Percentiles rank a stretch among this genome's conserved stretches.
Conservation (phyloP, 2,329 filamentous ascomycete species). For the Didymella exigua region DNA sequence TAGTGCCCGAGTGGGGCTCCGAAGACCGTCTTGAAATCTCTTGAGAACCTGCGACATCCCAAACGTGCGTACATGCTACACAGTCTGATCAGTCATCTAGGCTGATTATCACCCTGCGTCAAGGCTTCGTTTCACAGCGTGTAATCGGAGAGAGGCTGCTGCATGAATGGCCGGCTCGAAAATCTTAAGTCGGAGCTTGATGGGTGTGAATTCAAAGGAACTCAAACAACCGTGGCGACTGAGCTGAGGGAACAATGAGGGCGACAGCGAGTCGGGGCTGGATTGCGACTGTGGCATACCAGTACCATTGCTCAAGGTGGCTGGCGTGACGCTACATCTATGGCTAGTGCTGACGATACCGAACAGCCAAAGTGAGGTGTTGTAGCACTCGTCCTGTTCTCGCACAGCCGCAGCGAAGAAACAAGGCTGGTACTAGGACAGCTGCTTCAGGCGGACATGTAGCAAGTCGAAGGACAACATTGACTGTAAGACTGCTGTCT, state of each 20-base stretch:
- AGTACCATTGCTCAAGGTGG: not conserved
- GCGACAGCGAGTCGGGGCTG: not conserved
- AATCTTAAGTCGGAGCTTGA: not conserved
- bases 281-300: not conserved
- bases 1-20: not conserved
- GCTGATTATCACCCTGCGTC: not conserved
- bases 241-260: not conserved
- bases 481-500: not conserved
- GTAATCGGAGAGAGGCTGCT: not conserved
- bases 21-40: not conserved
- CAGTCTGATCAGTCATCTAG: not conserved
- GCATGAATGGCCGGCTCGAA: not conserved
- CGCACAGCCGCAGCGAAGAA: not conserved
- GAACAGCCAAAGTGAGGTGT: not conserved
- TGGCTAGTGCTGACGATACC: slow-evolving; percentile 5
- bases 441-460: not conserved
- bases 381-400: not conserved
- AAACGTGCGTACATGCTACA: not conserved
- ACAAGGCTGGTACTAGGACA: not conserved
- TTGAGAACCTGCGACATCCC: not conserved
- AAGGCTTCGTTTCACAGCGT: not conserved
- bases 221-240: not conserved
- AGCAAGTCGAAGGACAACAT: not conserved
- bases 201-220: not conserved
- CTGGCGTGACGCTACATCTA: not conserved